Conservation (phyloP, 495 filamentous ascomycete species). For the Chaetomium cochliodes region DNA sequence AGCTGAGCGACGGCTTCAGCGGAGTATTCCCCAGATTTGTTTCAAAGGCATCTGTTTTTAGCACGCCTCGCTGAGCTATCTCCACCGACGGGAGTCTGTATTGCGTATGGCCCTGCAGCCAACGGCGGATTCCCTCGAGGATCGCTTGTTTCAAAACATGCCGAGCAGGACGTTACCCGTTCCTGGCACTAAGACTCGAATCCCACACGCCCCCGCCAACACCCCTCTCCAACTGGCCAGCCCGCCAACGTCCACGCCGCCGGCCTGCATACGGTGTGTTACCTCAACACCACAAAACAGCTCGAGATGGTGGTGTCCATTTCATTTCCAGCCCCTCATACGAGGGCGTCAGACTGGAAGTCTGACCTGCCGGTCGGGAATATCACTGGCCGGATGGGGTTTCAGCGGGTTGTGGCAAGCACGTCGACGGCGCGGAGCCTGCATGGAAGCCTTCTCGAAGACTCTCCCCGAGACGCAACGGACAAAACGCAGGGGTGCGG, state of each 20-base stretch:
- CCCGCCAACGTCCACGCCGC: conserved; percentile 9
- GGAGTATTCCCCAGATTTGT: not conserved
- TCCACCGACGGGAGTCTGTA: not conserved
- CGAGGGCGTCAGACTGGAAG: conserved; percentile 13
- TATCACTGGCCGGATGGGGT: conserved; percentile 16
- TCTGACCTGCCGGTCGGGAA: conserved; percentile 17
- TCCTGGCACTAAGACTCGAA: conserved; percentile 5
- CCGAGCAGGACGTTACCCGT: conserved; percentile 7
- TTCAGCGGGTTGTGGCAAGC: conserved; percentile 13
- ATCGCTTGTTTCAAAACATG: conserved; percentile 29
- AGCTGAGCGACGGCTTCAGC: not conserved
- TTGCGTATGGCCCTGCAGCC: conserved; percentile 5
- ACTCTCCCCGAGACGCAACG: not conserved
- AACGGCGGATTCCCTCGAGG: conserved; percentile 17
- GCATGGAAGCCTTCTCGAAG: conserved; percentile 28
- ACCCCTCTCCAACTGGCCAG: conserved; percentile 1
- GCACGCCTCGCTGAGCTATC: conserved; percentile 4
- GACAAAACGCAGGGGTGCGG: conserved; percentile 19
- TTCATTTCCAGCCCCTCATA: conserved; percentile 15
- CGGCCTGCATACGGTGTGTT: conserved; percentile 14
- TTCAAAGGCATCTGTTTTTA: conserved; percentile 19
- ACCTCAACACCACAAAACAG: conserved; percentile 4
- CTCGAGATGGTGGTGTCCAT: conserved; percentile 12
- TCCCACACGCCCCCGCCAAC: conserved; percentile 6
- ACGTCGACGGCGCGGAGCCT: conserved; percentile 13